Evolutionary conservation across 148 eudicot species (phyloP), one percentile per base, ranked within the genome.

Genomic region (Silene conica): DNA sequence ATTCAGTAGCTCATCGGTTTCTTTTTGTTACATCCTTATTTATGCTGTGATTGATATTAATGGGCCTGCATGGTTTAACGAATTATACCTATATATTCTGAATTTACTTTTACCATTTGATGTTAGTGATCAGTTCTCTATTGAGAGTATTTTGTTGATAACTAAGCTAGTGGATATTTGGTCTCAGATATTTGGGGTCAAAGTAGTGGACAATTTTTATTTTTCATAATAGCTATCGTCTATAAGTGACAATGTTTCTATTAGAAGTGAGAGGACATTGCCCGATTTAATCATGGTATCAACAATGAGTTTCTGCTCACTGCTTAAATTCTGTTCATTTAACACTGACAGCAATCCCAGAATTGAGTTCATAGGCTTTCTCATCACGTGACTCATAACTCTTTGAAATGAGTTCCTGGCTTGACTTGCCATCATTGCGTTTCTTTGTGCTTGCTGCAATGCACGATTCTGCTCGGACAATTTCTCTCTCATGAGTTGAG

Each of bases 361-460:
- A 46, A 87, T 74, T 0, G 96, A 86, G 78, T 93, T 96, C 96
- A 93, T 85, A 2, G 98, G 98, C 69, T 86, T 90, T 64, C 94
- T 81, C 85, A 93, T 80, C 50, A 92, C 89, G 31, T 93, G 78
- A 59, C 92, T 93, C n/a, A n/a, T n/a, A n/a, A n/a, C n/a, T n/a
- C n/a, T n/a, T n/a, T n/a, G n/a, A n/a, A n/a, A n/a, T n/a, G n/a
- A n/a, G n/a, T n/a, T n/a, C n/a, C n/a, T n/a, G n/a, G n/a, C n/a
- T n/a, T n/a, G n/a, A n/a, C n/a, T n/a, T n/a, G n/a, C n/a, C n/a
- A n/a, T n/a, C n/a, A n/a, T n/a, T n/a, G n/a, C n/a, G n/a, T n/a
- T n/a, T n/a, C n/a, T n/a, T n/a, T n/a, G n/a, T n/a, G n/a, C n/a
- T n/a, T n/a, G n/a, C n/a, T n/a, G n/a, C n/a, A n/a, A n/a, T n/a